Conservation (phyloP, 2,329 filamentous ascomycete species). For the Claviceps monticola region DNA sequence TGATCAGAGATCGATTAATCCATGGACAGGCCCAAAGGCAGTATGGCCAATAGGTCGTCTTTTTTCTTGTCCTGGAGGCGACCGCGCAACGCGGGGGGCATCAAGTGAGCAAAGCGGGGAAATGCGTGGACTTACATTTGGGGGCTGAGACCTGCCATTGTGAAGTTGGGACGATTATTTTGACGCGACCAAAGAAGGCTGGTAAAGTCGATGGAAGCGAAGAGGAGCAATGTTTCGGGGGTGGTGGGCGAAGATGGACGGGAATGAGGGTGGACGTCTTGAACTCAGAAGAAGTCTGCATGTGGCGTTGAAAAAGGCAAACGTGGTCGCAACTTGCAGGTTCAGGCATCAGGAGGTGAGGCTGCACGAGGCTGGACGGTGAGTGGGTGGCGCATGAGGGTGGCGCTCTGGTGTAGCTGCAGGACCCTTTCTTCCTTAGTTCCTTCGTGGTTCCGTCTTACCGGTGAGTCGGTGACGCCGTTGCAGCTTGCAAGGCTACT, state of each 20-base stretch:
- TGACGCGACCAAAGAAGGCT: constrained; percentile 1
- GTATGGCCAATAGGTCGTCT: neutral
- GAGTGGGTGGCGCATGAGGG: neutral
- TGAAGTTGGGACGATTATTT: constrained; percentile 15
- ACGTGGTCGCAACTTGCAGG: constrained; percentile 2
- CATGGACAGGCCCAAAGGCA: neutral
- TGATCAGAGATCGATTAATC: neutral
- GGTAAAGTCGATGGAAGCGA: neutral
- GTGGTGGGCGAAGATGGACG: neutral
- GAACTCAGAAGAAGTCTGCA: neutral
- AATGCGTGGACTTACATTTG: constrained; percentile 40
- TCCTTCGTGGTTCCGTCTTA: neutral
- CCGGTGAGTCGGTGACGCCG: too few relatives aligned
- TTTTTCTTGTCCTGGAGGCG: neutral
- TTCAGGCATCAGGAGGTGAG: neutral
- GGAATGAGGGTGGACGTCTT: neutral
- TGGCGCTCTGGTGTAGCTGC: neutral
- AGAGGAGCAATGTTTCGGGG: neutral
- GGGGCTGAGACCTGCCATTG: constrained; percentile 47
- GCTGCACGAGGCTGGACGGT: neutral
- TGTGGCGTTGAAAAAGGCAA: neutral
- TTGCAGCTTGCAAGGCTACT: too few relatives aligned
- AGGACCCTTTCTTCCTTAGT: neutral
- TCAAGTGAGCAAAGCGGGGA: neutral
- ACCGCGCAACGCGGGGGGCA: neutral